Percentiles rank a stretch among this genome's conserved stretches.
phyloP scores from a whole-genome alignment of 345 rosid species.

The Eucalyptus virginea region DNA sequence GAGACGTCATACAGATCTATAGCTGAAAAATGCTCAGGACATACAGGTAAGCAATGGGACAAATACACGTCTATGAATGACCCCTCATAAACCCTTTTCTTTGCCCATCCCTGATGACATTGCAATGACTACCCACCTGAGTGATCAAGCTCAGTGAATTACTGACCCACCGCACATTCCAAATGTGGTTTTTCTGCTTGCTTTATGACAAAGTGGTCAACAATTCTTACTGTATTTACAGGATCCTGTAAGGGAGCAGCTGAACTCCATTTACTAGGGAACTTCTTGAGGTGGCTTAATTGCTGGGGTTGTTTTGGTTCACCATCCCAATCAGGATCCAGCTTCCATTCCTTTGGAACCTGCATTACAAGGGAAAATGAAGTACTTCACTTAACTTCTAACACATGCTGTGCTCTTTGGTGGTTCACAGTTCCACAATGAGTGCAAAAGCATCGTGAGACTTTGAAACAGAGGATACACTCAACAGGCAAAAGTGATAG shows the following conservation, averaged over 20 bases:
- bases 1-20: not conserved
- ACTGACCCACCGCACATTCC: conserved; percentile 17
- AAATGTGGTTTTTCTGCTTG: conserved; percentile 16
- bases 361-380: not conserved
- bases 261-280: conserved; percentile 89
- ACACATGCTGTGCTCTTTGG: not conserved
- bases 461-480: not conserved
- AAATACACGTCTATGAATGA: not conserved
- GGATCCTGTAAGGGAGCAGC: conserved; percentile 51
- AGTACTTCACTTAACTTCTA: not conserved
- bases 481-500: not conserved
- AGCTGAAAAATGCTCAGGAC: not conserved
- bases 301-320: conserved; percentile 43
- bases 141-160: conserved; percentile 9
- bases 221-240: conserved; percentile 54
- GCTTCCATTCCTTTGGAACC: conserved; percentile 95
- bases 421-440: not conserved
- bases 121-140: not conserved
- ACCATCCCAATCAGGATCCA: conserved; percentile 68
- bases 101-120: not conserved
- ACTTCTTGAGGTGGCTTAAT: conserved; percentile 45
- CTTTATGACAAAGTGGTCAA: conserved; percentile 52
- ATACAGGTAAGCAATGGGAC: not conserved
- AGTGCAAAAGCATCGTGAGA: not conserved
- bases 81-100: not conserved